Conservation (phyloP, 257 asterid genomes). For the Scutellaria minor region DNA sequence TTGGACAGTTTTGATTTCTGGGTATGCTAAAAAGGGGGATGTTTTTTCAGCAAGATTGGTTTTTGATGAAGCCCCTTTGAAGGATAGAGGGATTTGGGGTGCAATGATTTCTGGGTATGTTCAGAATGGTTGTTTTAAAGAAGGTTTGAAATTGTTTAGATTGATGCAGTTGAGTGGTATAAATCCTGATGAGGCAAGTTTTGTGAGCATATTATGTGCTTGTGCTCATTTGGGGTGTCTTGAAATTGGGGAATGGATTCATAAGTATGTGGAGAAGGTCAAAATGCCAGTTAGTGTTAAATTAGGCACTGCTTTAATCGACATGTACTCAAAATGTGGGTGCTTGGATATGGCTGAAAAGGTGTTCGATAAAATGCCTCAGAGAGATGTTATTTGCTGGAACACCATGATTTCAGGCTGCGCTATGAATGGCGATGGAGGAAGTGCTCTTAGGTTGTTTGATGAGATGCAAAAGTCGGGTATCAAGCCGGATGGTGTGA, state of each 20-base stretch:
- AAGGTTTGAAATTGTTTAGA: conserved; percentile 67
- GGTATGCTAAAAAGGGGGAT: conserved; percentile 64
- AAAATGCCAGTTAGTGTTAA: conserved; percentile 40
- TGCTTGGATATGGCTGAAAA: conserved; percentile 55
- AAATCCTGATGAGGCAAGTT: conserved; percentile 64
- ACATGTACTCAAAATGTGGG: conserved; percentile 78
- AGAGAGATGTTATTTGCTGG: conserved; percentile 68
- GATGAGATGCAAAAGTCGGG: conserved; percentile 55
- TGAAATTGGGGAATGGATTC: conserved; percentile 75
- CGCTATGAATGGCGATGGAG: conserved; percentile 70
- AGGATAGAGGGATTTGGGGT: conserved; percentile 78
- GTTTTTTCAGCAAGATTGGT: conserved; percentile 57
- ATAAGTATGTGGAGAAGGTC: conserved; percentile 47
- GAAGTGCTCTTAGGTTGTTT: conserved; percentile 52
- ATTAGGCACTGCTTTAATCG: conserved; percentile 64
- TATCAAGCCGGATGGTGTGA: conserved; percentile 55
- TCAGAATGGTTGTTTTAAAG: conserved; percentile 76
- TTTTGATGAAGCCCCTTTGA: conserved; percentile 65
- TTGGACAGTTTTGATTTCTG: conserved; percentile 71
- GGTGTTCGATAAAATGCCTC: conserved; percentile 61
- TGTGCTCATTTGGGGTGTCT: conserved; percentile 73
- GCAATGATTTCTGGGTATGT: conserved; percentile 79
- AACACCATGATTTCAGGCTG: conserved; percentile 72
- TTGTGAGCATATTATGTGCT: conserved; percentile 62
- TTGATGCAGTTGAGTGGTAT: conserved; percentile 66